Evolutionary conservation across 768 basidiomycete genomes (phyloP).

Genomic region (Podaxis sp.): DNA sequence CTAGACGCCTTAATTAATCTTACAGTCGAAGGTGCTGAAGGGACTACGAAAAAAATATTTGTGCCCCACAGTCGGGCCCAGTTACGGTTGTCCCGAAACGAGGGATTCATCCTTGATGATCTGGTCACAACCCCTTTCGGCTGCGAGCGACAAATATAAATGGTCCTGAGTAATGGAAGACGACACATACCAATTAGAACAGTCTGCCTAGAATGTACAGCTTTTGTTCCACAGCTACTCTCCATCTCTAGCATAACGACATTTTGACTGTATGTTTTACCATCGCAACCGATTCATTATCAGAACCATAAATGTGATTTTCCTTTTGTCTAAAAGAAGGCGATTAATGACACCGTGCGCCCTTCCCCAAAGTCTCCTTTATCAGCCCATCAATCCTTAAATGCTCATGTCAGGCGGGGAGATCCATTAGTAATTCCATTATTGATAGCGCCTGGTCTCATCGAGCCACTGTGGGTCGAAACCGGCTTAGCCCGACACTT

Average conservation of each 20-base stretch:
- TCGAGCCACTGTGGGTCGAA: conserved; percentile 7
- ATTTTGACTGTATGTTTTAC: conserved; percentile 1
- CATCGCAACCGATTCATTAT: conserved; percentile 1
- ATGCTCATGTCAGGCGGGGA: conserved; percentile 14
- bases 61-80: not conserved
- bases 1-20: not conserved
- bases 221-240: not conserved
- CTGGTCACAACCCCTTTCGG: conserved; percentile 16
- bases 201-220: conserved; percentile 1
- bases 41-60: conserved; percentile 7
- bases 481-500: not conserved
- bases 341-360: not conserved
- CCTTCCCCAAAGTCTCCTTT: conserved; percentile 6
- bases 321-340: not conserved
- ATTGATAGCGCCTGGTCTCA: not conserved
- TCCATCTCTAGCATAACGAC: conserved; percentile 1
- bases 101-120: conserved; percentile 16
- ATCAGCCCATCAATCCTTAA: conserved; percentile 11
- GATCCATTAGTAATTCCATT: conserved; percentile 10
- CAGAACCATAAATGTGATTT: not conserved
- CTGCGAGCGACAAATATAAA: conserved; percentile 15
- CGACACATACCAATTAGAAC: not conserved
- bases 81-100: conserved; percentile 14
- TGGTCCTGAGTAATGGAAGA: conserved; percentile 18
- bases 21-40: not conserved